Evolutionary conservation across 2,329 filamentous ascomycete species (phyloP).

Genomic region (Pseudopithomyces chartarum): DNA sequence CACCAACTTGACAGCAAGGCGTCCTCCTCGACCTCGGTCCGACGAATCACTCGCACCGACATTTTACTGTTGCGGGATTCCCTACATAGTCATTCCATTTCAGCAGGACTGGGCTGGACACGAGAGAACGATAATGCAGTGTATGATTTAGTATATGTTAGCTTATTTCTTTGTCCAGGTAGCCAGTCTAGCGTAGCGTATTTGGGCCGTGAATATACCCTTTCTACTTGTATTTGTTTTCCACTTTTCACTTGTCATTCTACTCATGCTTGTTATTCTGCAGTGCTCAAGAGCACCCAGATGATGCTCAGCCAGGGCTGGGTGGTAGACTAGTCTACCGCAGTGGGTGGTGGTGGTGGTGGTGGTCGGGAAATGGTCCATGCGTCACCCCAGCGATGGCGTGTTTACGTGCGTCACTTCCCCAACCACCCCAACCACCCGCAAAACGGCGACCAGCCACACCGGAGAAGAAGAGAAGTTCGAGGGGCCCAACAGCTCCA

Average conservation of each 20-base stretch:
- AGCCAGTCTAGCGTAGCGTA: neutral
- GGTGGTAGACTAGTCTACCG: too few species aligned
- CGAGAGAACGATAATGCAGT: neutral
- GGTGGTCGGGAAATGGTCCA: neutral
- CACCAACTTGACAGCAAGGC: neutral
- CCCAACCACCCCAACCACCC: conserved; percentile 6
- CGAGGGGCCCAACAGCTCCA: conserved; percentile 7
- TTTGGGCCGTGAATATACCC: neutral
- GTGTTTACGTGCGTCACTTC: conserved; percentile 7
- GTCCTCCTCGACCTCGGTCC: neutral
- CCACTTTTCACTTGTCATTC: too few species aligned
- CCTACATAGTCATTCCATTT: neutral
- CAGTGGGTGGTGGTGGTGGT: neutral
- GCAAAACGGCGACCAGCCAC: conserved; percentile 1
- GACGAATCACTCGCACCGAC: neutral
- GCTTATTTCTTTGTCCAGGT: neutral
- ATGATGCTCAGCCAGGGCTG: too few species aligned
- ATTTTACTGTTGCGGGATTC: neutral
- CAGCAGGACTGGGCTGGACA: neutral
- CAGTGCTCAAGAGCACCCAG: too few species aligned
- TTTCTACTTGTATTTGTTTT: neutral
- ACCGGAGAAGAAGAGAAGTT: conserved; percentile 2
- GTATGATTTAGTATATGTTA: neutral
- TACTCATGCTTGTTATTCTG: too few species aligned
- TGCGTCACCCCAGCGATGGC: conserved; percentile 1